Evolutionary conservation across 352 stramenopile species (phyloP), one percentile per base, ranked within the genome.

Genomic region (Salisapilia sapeloensis): DNA sequence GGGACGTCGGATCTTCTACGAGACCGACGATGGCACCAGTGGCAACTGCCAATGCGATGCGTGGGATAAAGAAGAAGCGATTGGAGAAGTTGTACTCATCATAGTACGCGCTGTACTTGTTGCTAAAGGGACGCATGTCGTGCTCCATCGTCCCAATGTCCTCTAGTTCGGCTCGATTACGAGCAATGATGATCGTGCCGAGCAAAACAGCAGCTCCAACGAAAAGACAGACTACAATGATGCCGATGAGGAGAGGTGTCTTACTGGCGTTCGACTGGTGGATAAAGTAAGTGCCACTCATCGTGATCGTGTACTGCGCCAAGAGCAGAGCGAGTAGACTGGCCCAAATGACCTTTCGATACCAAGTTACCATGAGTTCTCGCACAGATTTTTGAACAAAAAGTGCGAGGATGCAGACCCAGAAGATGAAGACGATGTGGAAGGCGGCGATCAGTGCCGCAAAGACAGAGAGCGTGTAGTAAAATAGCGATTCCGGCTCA

Each of bases 11-110:
- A 38, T 83, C 49, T 4, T 60, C 55, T 21, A 91, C 48, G 24
- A 78, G 46, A 6, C 76, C 76, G 14, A 91, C 70, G 12, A 89
- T 48, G 12, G 59, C 56, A 23, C 76, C 76, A 0, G 71, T 86
- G n/a, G 44, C 30, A 0, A 89, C 48, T 2, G 76, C 65, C 13
- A 89, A 45, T 23, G 84, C 26, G 38, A 84, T 85, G 0, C 72
- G 59, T 4, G 65, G 66, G 15, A 89, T 55, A 40, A 92, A 92
- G 46, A 92, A 92, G 44, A 78, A 89, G 12, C 76, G 72, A 42
- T 92, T 89, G 42, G 85, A 65, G 21, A 83, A 84, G 49, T 86
- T 89, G 62, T 85, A 89, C 60, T 89, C 72, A 36, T 87, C 74
- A 33, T 89, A 92, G 56, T 85, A 86, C 12, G 65, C 58, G 33